Conservation (phyloP, 2,329 filamentous ascomycete genomes). For the Lomentospora prolificans region DNA sequence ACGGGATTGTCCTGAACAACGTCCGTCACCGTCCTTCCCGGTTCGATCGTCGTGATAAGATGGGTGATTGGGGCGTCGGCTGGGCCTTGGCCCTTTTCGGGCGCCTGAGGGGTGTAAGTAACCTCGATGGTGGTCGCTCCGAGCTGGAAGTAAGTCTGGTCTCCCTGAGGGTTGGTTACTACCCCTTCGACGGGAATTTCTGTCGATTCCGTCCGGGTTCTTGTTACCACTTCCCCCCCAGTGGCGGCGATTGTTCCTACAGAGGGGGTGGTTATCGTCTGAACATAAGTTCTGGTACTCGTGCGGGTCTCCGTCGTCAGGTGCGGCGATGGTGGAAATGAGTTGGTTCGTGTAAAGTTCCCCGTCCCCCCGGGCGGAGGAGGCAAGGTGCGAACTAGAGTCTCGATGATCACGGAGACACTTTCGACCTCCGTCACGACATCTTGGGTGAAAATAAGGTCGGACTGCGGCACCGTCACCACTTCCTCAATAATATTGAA, state of each 20-base stretch:
- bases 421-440: background rate
- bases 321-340: background rate
- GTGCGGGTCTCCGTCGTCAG: background rate
- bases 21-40: conserved; percentile 12
- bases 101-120: conserved; percentile 11
- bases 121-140: conserved; percentile 15
- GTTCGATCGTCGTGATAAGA: conserved; percentile 15
- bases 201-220: background rate
- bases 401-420: background rate
- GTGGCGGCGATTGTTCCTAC: background rate
- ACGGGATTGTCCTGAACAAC: conserved; percentile 9
- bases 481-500: background rate
- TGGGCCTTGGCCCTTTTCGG: conserved; percentile 4
- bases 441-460: background rate
- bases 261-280: background rate
- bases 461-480: background rate
- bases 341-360: too few relatives aligned
- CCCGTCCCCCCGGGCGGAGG: background rate
- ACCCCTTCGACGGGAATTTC: conserved; percentile 1
- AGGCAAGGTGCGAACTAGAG: background rate
- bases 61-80: conserved; percentile 13
- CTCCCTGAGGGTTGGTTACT: background rate
- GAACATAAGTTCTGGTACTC: background rate
- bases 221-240: background rate
- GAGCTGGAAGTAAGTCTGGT: conserved; percentile 10